Percentiles rank a stretch among this genome's conserved stretches.
These are phyloP conservation scores for Xylaria nigripes DNA, from an alignment of 495 filamentous ascomycete genomes.

Conservation along the genomic window DNA sequence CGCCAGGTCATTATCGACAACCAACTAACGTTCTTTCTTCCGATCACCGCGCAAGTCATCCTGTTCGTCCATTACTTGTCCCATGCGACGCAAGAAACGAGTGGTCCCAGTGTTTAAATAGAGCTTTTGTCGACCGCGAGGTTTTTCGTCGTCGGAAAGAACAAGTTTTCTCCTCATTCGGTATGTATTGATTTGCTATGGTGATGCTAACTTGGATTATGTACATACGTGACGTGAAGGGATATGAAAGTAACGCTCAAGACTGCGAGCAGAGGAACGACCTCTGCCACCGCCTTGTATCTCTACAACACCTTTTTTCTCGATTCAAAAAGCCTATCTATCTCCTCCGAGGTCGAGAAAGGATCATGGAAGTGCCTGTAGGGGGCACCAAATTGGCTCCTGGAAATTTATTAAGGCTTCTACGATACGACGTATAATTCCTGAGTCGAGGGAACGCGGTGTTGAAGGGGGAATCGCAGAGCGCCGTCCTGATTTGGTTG, in stretches of 20 bases:
- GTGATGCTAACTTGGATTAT: background rate
- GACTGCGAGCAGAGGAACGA: too few species aligned
- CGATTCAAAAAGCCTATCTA: background rate
- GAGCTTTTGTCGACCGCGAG: background rate
- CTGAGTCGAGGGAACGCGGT: background rate
- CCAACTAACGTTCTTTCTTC: background rate
- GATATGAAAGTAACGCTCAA: too few species aligned
- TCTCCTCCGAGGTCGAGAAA: background rate
- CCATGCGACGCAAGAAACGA: background rate
- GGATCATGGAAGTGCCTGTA: conserved; percentile 2
- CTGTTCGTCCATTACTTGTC: background rate
- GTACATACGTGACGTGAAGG: background rate
- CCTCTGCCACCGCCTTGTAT: too few species aligned
- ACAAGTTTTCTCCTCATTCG: background rate
- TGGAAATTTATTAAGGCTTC: background rate
- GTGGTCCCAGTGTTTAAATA: background rate
- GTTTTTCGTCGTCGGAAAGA: too few species aligned
- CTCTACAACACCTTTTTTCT: background rate
- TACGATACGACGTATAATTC: background rate
- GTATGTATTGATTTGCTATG: background rate
- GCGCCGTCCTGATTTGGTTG: background rate
- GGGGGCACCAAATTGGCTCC: background rate
- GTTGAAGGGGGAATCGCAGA: background rate
- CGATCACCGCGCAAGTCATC: background rate
- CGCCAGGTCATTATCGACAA: background rate